Base-by-base conservation (phyloP, 495 filamentous ascomycete genomes). In the Cercophora newfieldiana region DNA sequence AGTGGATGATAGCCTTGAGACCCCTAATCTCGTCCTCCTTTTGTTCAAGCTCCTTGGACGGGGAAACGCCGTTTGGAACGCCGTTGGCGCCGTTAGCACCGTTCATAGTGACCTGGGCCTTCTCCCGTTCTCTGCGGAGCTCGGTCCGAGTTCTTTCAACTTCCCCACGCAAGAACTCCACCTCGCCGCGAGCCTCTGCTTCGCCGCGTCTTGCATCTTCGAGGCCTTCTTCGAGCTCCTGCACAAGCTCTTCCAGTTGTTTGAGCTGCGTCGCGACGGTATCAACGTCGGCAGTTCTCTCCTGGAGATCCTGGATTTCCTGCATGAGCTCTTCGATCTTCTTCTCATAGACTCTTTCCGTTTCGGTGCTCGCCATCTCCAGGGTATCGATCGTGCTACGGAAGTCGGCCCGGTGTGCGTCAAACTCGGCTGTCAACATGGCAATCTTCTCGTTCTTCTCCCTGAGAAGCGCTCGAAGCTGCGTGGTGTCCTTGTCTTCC, bases 381-480 rank as follows among this genome's bases (percentile, higher is more conserved):
- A 99, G 82, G 0, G 94, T 96, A 79, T 99, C 95, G 56, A 99
- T 92, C 19, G 95, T 99, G 74, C 91, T 96, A 64, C 95, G 82
- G 76, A 99, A 99, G 75, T 99, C 95, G 8, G 94, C 95, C 31
- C 95, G 87, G 74, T 99, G 95, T 12, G 89, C 85, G 75, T 99
- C 95, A 68, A 99, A 99, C 72, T 99, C 96, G 4, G 90, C 87
- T 2, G 92, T 97, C 69, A 99, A 83, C 81, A 93, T 88, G 14
- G 87, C 85, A 68, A 99, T 97, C 79, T 92, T 96, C 51, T 99
- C 95, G 69, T 97, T 97, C 81, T 97, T 97, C 75, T 99, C 96
- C 19, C 94, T 86, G 37, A 99, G 78, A 65, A 97, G 76, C 14
- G 88, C 83, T 30, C 95, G 91, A 61, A 99, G 81, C 68, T 93